phyloP scores from a whole-genome alignment of 352 stramenopile genomes.

The Phytopythium sindhum region DNA sequence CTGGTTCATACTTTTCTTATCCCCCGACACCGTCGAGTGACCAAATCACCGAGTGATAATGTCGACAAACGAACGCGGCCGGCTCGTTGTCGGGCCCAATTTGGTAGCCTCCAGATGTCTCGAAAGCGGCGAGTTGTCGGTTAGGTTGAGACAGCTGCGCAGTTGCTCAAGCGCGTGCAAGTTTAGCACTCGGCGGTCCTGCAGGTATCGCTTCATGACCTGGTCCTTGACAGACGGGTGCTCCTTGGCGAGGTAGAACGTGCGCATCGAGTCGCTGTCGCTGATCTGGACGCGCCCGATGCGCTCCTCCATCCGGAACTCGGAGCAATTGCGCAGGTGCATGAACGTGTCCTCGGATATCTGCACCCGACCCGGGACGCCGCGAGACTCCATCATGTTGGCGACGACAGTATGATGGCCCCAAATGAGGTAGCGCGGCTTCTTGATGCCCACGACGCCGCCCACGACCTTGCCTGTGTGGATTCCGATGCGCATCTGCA shows the following conservation, averaged over 20 bases:
- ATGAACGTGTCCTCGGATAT: constrained; percentile 59
- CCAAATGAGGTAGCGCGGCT: constrained; percentile 85
- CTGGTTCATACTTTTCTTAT: background rate
- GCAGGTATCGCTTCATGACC: constrained; percentile 46
- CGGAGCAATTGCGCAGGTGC: constrained; percentile 41
- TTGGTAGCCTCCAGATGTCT: constrained; percentile 37
- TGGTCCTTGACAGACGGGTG: constrained; percentile 46
- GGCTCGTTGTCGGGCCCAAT: constrained; percentile 3
- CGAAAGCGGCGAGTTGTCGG: constrained; percentile 49
- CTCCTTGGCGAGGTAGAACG: constrained; percentile 44
- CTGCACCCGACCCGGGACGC: constrained; percentile 51
- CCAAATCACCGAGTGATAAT: constrained; percentile 28
- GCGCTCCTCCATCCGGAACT: constrained; percentile 53
- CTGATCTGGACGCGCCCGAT: constrained; percentile 47
- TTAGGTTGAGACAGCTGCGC: constrained; percentile 45
- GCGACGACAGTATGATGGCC: constrained; percentile 74
- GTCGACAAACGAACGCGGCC: constrained; percentile 27
- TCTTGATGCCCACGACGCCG: constrained; percentile 80
- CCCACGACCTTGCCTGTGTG: constrained; percentile 82
- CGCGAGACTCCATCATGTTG: constrained; percentile 77
- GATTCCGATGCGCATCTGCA: constrained; percentile 86
- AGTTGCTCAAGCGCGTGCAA: constrained; percentile 41
- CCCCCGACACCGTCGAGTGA: constrained; percentile 11
- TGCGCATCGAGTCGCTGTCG: constrained; percentile 49
- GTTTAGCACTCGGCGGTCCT: constrained; percentile 34